Percentiles rank a stretch among this genome's conserved stretches.
Evolutionary conservation across 2,329 filamentous ascomycete species (phyloP).

Genomic region (Chaetomium sp.): DNA sequence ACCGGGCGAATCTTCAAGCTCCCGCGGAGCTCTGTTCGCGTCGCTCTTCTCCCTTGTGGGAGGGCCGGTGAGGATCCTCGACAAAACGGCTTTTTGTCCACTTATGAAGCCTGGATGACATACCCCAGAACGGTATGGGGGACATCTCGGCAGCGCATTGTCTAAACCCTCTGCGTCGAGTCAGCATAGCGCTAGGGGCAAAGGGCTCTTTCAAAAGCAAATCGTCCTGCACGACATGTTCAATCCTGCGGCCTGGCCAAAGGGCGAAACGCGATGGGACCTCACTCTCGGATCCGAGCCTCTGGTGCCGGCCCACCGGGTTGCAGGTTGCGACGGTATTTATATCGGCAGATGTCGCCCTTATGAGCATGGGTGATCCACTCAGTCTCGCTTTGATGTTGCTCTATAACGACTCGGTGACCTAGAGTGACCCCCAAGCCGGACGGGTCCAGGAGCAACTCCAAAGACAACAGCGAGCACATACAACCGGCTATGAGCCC

Average conservation of each 20-base stretch:
- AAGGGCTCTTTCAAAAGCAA: neutral
- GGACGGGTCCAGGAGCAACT: neutral
- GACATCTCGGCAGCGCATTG: neutral
- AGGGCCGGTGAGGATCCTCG: no score
- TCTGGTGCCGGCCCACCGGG: neutral
- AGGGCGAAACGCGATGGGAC: neutral
- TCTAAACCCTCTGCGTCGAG: no score
- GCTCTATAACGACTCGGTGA: neutral
- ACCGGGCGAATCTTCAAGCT: no score
- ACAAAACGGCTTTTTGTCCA: no score
- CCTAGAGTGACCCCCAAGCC: neutral
- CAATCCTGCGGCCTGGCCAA: neutral
- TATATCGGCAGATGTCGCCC: conserved; percentile 1
- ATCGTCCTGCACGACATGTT: neutral
- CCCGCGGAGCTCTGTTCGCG: no score
- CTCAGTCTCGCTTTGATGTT: neutral
- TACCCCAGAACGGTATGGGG: neutral
- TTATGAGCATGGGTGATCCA: neutral
- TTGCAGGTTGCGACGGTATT: neutral
- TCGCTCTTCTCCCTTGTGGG: neutral
- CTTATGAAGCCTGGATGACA: no score
- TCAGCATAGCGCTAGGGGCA: neutral
- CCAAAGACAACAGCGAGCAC: no score
- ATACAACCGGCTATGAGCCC: neutral
- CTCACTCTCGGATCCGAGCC: neutral